Evolutionary conservation across 345 rosid species (phyloP).

Genomic region (Reutealis trisperma): DNA sequence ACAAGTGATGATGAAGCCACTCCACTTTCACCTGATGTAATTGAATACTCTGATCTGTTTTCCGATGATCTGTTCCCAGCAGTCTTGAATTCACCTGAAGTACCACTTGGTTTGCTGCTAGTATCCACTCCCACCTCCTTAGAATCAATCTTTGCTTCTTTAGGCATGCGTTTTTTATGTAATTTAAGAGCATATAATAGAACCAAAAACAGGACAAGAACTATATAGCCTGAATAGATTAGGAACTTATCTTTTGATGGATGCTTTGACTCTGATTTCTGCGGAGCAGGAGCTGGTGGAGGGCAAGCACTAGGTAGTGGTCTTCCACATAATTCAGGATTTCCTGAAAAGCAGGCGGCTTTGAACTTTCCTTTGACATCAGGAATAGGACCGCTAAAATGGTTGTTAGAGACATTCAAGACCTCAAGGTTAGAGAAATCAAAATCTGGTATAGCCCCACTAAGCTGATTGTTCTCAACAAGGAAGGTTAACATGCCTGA

Average conservation of each 20-base stretch:
- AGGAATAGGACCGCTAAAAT: conserved; percentile 54
- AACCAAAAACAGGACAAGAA: conserved; percentile 30
- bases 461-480: conserved; percentile 48
- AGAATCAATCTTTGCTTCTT: background rate
- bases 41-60: conserved; percentile 46
- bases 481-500: conserved; percentile 43
- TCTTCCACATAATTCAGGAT: conserved; percentile 48
- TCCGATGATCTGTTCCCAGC: conserved; percentile 28
- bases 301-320: conserved; percentile 45
- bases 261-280: conserved; percentile 14
- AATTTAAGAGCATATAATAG: conserved; percentile 34
- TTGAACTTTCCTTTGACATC: conserved; percentile 40
- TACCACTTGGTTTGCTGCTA: conserved; percentile 17
- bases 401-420: conserved; percentile 64
- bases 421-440: conserved; percentile 44
- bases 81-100: conserved; percentile 26
- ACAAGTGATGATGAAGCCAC: conserved; percentile 38
- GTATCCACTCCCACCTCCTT: conserved; percentile 9
- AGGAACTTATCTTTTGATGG: conserved; percentile 29
- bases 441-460: conserved; percentile 44
- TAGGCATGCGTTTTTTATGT: conserved; percentile 20
- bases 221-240: conserved; percentile 45
- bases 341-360: conserved; percentile 44
- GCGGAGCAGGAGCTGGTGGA: conserved; percentile 24
- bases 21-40: conserved; percentile 44